phyloP scores from a whole-genome alignment of 1,284 basidiomycete genomes.

The Rhodofomes roseus region DNA sequence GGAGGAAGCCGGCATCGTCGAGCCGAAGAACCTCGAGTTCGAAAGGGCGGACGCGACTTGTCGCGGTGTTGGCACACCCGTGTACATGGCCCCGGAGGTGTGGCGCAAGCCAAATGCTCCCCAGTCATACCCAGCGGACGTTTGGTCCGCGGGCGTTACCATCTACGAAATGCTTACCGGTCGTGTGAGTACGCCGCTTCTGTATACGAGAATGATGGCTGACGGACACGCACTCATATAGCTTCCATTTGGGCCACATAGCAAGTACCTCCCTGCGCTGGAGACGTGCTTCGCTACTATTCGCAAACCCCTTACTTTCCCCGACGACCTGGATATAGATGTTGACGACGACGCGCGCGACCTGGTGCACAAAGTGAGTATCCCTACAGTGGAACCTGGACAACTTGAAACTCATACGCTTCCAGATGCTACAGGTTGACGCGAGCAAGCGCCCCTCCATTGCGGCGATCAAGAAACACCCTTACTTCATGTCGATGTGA shows the following conservation, averaged over 20 bases:
- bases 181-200: not conserved
- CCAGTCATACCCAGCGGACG: conserved; percentile 46
- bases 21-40: not conserved
- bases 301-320: not conserved
- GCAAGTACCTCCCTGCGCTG: not conserved
- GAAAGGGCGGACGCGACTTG: not conserved
- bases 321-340: not conserved
- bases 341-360: not conserved
- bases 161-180: conserved; percentile 58
- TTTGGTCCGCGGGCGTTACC: conserved; percentile 48
- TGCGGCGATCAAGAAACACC: not conserved
- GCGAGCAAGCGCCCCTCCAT: not conserved
- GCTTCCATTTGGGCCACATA: not conserved
- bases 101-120: conserved; percentile 20
- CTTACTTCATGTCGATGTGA: not conserved
- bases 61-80: not conserved
- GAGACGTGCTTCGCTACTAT: not conserved
- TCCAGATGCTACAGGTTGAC: not conserved
- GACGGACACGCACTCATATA: not conserved
- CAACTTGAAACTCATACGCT: not conserved
- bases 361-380: not conserved
- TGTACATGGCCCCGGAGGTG: conserved; percentile 25
- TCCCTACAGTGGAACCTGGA: not conserved
- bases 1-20: not conserved
- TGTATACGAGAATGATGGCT: not conserved